Base-by-base conservation (phyloP, 2,329 filamentous ascomycete species). In the Penicillium decumbens region DNA sequence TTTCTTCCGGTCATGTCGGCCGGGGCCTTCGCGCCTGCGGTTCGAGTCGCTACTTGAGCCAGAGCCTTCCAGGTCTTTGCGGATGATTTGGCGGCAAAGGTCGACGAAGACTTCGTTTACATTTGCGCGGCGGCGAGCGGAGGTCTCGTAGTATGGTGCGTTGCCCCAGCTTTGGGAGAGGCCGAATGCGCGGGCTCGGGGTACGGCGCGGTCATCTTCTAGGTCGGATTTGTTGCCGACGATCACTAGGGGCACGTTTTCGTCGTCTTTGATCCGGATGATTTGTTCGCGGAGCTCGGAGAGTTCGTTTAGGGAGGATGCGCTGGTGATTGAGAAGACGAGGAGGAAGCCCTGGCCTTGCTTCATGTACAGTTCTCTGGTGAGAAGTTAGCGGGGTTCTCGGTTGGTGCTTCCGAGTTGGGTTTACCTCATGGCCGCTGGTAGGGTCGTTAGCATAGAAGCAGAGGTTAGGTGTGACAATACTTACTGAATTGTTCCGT, bases 161-260 rank as follows among this genome's bases (percentile, higher is more conserved):
- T 84, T 84, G 18, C 85, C 86, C 90, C 90, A 95, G 64, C 80
- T 81, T 65, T 93, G 88, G n/a, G 88, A 90, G 55, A 95, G 80
- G 28, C 85, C 80, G 65, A 95, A 95, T 4, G 88, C 90, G 60
- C 84, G 84, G 54, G 87, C 85, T 44, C 89, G 81, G 10, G 86
- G 83, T 7, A 95, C 87, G 18, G 80, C 81, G 27, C 89, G 83
- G 67, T 91, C 87, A 66, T 95, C 89, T 71, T 93, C 89, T 38
- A 95, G 78, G 65, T 95, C 89, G 52, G 86, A 87, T 72, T 95
- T 95, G 77, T 95, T 95, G 55, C 89, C 89, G 41, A 95, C 89
- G 54, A 95, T 88, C 43, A 95, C 89, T 66, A 95, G 88, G 20
- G 88, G 88, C 3, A 92, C 82, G 54, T 84, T 85, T 47, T 89